Percentiles rank a stretch among this genome's conserved stretches.
Conservation (phyloP, 2,329 filamentous ascomycete genomes). For the Hymenoscyphus linearis region DNA sequence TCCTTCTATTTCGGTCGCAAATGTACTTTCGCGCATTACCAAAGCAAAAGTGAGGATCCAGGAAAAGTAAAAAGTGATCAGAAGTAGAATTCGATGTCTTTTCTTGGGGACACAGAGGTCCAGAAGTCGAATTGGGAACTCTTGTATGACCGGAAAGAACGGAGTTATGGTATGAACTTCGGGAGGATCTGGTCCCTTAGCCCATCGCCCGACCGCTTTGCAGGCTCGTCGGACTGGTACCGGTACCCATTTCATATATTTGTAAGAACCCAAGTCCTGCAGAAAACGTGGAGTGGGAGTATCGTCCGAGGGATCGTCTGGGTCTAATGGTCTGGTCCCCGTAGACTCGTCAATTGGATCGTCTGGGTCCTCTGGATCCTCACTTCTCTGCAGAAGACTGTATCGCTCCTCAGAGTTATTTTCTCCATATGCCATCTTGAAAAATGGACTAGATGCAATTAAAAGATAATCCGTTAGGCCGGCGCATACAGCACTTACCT, state of each 20-base stretch:
- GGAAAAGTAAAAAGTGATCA: constrained; percentile 54
- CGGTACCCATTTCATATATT: constrained; percentile 52
- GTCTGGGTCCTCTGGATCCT: constrained; percentile 25
- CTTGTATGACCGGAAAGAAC: constrained; percentile 61
- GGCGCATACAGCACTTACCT: neutral
- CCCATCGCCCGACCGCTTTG: constrained; percentile 44
- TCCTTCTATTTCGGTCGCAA: constrained; percentile 55
- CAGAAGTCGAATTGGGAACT: constrained; percentile 58
- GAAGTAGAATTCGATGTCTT: constrained; percentile 53
- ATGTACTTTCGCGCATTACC: constrained; percentile 59
- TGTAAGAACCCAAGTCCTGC: constrained; percentile 46
- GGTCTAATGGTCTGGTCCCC: constrained; percentile 24
- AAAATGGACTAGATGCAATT: neutral
- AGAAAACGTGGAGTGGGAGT: constrained; percentile 55
- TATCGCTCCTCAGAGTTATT: neutral
- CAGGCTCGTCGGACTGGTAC: constrained; percentile 46
- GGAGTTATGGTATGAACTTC: constrained; percentile 49
- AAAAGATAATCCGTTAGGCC: neutral
- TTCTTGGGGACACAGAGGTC: constrained; percentile 56
- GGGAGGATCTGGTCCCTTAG: constrained; percentile 50
- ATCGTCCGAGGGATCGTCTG: constrained; percentile 43
- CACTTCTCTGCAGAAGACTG: neutral
- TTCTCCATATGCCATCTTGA: neutral
- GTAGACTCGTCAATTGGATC: constrained; percentile 28
- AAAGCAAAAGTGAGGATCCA: constrained; percentile 69